These are phyloP conservation scores for Lachancea waltii DNA, from an alignment of 805 yeast genomes.

Conservation along the genomic window DNA sequence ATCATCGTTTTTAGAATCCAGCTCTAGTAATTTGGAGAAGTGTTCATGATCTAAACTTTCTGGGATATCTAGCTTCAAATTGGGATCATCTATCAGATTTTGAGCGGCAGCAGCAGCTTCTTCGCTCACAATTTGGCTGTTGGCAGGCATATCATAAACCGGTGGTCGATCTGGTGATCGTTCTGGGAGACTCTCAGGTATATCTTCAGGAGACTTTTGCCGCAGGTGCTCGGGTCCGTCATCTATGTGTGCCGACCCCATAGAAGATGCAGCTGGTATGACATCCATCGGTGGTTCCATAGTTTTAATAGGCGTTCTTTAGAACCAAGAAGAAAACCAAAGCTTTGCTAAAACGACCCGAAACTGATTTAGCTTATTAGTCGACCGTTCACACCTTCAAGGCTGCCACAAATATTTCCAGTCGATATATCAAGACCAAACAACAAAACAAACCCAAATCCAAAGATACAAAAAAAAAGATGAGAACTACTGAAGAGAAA, in stretches of 20 bases:
- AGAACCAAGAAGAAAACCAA: too few species aligned
- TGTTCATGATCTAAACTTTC: slow-evolving; percentile 26
- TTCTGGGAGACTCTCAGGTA: not conserved
- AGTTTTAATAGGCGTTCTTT: not conserved
- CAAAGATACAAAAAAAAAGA: not conserved
- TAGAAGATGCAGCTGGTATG: not conserved
- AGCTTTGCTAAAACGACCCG: too few species aligned
- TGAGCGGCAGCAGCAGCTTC: not conserved
- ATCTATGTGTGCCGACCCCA: not conserved
- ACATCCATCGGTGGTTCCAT: slow-evolving; percentile 3
- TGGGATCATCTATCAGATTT: slow-evolving; percentile 10
- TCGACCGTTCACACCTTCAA: not conserved
- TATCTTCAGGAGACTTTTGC: not conserved
- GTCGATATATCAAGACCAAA: not conserved
- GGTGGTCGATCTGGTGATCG: not conserved
- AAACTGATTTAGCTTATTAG: not conserved
- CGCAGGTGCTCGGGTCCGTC: not conserved
- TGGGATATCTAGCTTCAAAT: slow-evolving; percentile 21
- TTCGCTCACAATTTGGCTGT: not conserved
- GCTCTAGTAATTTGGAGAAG: slow-evolving; percentile 28
- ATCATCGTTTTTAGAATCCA: slow-evolving; percentile 30
- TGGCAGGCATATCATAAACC: too few species aligned
- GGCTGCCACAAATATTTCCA: not conserved
- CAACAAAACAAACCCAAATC: not conserved
- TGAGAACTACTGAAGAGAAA: not conserved